A percentile compares a stretch with the other conserved stretches of the same genome.
phyloP scores from a whole-genome alignment of 306 rosid species.

The Carpinus fangiana region DNA sequence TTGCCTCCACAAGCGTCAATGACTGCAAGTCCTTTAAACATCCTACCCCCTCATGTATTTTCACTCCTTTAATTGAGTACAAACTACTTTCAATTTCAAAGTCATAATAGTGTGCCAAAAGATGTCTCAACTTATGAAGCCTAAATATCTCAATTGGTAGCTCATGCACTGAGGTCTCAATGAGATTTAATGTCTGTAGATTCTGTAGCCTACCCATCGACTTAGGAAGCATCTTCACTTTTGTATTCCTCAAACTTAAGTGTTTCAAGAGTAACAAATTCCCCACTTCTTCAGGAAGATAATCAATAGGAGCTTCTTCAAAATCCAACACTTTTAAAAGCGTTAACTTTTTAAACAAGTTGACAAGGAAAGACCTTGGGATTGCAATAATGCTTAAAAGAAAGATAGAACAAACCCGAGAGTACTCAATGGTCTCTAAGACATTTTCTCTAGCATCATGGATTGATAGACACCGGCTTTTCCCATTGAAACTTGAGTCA shows the following conservation, averaged over 20 bases:
- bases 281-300: background rate
- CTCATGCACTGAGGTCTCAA: background rate
- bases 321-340: constrained; percentile 10
- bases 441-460: background rate
- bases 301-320: background rate
- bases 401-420: background rate
- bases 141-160: background rate
- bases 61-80: background rate
- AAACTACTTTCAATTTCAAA: background rate
- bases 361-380: background rate
- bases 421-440: background rate
- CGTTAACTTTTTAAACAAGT: background rate
- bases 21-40: background rate
- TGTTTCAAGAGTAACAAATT: constrained; percentile 1
- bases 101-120: constrained; percentile 7
- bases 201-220: constrained; percentile 1
- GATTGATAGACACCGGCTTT: background rate
- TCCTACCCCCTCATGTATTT: constrained; percentile 17
- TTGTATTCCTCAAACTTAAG: constrained; percentile 5
- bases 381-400: background rate
- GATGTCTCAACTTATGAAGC: constrained; percentile 6
- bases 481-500: background rate
- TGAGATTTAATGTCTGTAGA: background rate
- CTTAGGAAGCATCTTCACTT: constrained; percentile 5
- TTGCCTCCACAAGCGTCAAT: background rate